Evolutionary conservation across 345 rosid species (phyloP), one percentile per base, ranked within the genome.

Genomic region (Gossypium thurberi): DNA sequence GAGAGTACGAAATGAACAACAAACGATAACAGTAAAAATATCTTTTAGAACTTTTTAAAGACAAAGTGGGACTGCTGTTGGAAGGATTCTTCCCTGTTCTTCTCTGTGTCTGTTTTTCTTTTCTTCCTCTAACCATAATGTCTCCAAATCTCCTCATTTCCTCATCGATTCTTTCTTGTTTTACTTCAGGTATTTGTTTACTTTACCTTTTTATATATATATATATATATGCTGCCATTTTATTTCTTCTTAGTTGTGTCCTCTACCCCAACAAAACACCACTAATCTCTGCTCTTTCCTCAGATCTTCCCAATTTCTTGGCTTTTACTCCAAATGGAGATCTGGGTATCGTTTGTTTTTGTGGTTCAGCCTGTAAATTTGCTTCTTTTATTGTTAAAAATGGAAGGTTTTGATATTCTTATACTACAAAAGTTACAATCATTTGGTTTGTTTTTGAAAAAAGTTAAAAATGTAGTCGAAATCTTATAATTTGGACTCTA

Each of bases 91-190:
- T 20, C 62, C 28, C 17, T 59, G 43, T 59, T 58, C 40, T 60
- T 15, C n/a, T 14, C 42, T 33, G 18, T 61, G 44, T 28, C 26
- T 28, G 44, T 28, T 61, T 33, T 42, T 28, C 65, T 21, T 52
- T 69, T 23, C 28, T 26, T 28, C 58, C 52, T 68, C 74, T 11
- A 57, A 57, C 67, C 59, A 63, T 73, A 52, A 69, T 75, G 78
- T 74, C 79, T 65, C 75, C 71, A 69, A 65, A 78, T 80, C 81
- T 78, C 37, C 81, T 71, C 76, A 82, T 82, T 84, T 77, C 77
- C 18, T 68, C 78, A 11, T 51, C 74, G 7, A 0, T 59, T 57
- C 7, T 7, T 6, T 42, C 40, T 10, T 0, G 71, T 20, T 18
- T 57, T 14, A 26, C 17, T 61, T 6, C 11, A 61, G 65, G 43